Percentiles rank a stretch among this genome's conserved stretches.
phyloP scores from a whole-genome alignment of 805 yeast genomes.

The Starmerella cellae region DNA sequence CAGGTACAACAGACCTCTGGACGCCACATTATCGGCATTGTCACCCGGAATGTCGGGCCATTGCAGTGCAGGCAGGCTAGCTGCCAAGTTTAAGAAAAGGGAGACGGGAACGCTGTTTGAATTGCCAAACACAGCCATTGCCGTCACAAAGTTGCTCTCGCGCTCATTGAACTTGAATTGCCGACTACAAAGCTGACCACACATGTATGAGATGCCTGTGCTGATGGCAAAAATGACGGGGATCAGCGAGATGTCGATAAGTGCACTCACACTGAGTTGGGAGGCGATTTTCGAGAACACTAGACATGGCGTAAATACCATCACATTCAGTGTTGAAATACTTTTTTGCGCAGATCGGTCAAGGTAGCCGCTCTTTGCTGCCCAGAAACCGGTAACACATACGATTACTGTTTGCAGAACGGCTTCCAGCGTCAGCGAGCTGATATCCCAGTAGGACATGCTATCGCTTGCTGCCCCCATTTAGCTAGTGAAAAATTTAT shows the following conservation, averaged over 20 bases:
- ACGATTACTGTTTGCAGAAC: conserved; percentile 80
- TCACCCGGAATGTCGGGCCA: conserved; percentile 49
- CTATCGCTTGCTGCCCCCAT: conserved; percentile 3
- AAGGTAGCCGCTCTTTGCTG: conserved; percentile 61
- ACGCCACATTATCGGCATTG: conserved; percentile 43
- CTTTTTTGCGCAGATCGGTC: conserved; percentile 62
- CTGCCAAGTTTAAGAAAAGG: conserved; percentile 55
- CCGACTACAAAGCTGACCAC: conserved; percentile 45
- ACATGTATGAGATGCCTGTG: conserved; percentile 58
- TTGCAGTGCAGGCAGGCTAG: conserved; percentile 41
- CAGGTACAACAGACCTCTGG: conserved; percentile 47
- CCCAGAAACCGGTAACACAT: conserved; percentile 73
- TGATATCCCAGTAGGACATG: conserved; percentile 26
- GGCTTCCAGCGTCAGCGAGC: conserved; percentile 77
- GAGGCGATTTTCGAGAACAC: conserved; percentile 70
- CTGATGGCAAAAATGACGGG: conserved; percentile 75
- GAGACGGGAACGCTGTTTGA: conserved; percentile 92
- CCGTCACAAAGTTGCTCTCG: conserved; percentile 83
- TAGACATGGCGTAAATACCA: conserved; percentile 87
- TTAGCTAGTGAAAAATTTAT: too few species aligned
- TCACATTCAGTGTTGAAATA: conserved; percentile 68
- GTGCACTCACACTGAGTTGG: conserved; percentile 55
- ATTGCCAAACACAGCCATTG: conserved; percentile 94
- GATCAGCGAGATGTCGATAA: conserved; percentile 67
- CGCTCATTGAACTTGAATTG: conserved; percentile 49